Evolutionary conservation across 306 rosid species (phyloP).

Genomic region (Quercus glauca): DNA sequence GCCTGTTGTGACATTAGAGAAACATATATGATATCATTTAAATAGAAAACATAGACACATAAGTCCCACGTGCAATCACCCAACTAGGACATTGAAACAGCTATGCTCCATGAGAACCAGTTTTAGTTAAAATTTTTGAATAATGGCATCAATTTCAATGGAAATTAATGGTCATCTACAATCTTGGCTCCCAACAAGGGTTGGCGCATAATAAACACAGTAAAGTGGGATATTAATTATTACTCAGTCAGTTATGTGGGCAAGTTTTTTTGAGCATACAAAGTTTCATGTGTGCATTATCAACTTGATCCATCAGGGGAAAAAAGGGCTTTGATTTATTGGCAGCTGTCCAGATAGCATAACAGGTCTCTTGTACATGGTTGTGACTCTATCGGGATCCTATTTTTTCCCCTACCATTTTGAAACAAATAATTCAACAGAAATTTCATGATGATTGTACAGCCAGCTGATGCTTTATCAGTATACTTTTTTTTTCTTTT

Average conservation of each 20-base stretch:
- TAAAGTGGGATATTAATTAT: too few relatives aligned
- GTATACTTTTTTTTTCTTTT: neutral
- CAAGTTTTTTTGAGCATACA: neutral
- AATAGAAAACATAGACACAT: neutral
- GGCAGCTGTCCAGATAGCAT: neutral
- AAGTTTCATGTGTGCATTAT: neutral
- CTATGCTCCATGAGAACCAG: neutral
- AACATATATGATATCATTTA: neutral
- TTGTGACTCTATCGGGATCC: neutral
- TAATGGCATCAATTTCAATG: neutral
- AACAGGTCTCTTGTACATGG: neutral
- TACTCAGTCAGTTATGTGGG: too few relatives aligned
- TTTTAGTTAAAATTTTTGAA: neutral
- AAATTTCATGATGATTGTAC: neutral
- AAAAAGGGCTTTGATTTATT: neutral
- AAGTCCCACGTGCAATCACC: neutral
- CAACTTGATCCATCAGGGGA: neutral
- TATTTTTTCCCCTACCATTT: neutral
- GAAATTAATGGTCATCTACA: neutral
- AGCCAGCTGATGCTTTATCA: neutral
- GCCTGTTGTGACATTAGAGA: neutral
- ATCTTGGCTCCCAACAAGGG: neutral
- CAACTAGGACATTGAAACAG: neutral
- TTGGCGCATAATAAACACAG: too few relatives aligned
- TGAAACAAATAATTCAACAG: neutral